Evolutionary conservation across 345 rosid species (phyloP).

Genomic region (Citrus glauca): DNA sequence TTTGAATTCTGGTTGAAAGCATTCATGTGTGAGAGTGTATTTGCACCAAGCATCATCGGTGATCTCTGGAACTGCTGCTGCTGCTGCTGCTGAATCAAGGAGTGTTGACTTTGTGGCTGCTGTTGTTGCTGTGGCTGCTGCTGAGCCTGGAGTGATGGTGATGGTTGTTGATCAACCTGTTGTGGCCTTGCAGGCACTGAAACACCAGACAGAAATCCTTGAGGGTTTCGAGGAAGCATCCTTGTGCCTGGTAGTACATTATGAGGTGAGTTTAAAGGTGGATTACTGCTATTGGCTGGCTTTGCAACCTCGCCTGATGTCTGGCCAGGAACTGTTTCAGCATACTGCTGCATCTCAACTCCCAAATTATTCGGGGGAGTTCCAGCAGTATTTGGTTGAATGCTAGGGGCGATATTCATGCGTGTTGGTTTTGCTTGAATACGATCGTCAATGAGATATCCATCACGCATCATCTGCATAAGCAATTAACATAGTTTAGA

Average conservation of each 20-base stretch:
- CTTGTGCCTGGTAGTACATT: slow-evolving; percentile 52
- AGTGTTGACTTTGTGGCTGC: slow-evolving; percentile 49
- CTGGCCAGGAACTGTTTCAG: slow-evolving; percentile 56
- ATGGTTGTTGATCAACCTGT: slow-evolving; percentile 55
- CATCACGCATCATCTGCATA: slow-evolving; percentile 72
- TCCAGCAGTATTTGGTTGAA: slow-evolving; percentile 48
- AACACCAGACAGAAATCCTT: slow-evolving; percentile 59
- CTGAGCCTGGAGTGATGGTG: slow-evolving; percentile 43
- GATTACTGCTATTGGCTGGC: slow-evolving; percentile 43
- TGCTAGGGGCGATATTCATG: slow-evolving; percentile 40
- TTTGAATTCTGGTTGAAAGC: slow-evolving; percentile 62
- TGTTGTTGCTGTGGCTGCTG: slow-evolving; percentile 29
- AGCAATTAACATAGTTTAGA: slow-evolving; percentile 12
- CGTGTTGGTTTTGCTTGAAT: slow-evolving; percentile 50
- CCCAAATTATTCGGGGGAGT: slow-evolving; percentile 46
- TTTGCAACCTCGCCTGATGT: slow-evolving; percentile 46
- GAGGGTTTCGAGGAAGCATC: slow-evolving; percentile 69
- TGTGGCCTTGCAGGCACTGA: slow-evolving; percentile 63
- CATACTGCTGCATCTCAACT: slow-evolving; percentile 52
- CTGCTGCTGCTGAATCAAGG: slow-evolving; percentile 65
- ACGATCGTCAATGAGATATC: slow-evolving; percentile 51
- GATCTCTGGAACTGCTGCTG: slow-evolving; percentile 81
- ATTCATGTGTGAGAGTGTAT: slow-evolving; percentile 56
- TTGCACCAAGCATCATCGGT: slow-evolving; percentile 52
- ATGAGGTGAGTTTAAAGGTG: slow-evolving; percentile 43